These are phyloP conservation scores for Sicyos baderoa DNA, from an alignment of 306 rosid species.

Conservation along the genomic window DNA sequence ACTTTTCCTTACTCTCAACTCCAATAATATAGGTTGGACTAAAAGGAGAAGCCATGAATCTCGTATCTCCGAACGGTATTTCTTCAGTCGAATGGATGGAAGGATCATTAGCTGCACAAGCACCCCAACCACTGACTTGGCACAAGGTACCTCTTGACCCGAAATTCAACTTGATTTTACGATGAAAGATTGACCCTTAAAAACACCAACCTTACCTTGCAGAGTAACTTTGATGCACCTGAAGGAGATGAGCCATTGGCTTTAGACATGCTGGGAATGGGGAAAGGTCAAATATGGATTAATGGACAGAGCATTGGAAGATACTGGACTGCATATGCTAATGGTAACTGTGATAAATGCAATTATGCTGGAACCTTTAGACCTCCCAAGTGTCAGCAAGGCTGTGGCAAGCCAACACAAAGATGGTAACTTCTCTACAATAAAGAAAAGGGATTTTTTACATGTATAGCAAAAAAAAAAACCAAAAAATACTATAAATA, in stretches of 20 bases:
- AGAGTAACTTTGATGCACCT: conserved; percentile 75
- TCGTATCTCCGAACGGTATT: conserved; percentile 59
- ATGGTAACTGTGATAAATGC: conserved; percentile 69
- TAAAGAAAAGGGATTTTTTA: too few relatives aligned
- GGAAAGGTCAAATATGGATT: conserved; percentile 98
- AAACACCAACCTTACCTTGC: conserved; percentile 26
- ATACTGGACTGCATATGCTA: conserved; percentile 85
- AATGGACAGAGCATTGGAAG: conserved; percentile 87
- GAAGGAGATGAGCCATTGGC: conserved; percentile 90
- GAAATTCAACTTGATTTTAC: conserved; percentile 15
- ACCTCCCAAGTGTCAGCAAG: conserved; percentile 82
- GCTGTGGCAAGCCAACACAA: conserved; percentile 92
- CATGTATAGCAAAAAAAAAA: too few relatives aligned
- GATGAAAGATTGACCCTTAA: conserved; percentile 1
- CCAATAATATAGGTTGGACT: conserved; percentile 62
- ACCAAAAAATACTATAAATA: too few relatives aligned
- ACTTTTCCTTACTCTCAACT: conserved; percentile 18
- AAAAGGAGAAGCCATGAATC: conserved; percentile 94
- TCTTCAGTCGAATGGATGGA: conserved; percentile 84
- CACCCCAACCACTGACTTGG: conserved; percentile 86
- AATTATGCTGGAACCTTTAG: conserved; percentile 61
- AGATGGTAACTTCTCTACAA: conserved; percentile 49
- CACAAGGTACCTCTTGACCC: conserved; percentile 55
- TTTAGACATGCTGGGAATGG: conserved; percentile 92
- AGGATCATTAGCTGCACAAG: conserved; percentile 54